Conservation (phyloP, 2,329 filamentous ascomycete genomes). For the Colletotrichum limetticola region DNA sequence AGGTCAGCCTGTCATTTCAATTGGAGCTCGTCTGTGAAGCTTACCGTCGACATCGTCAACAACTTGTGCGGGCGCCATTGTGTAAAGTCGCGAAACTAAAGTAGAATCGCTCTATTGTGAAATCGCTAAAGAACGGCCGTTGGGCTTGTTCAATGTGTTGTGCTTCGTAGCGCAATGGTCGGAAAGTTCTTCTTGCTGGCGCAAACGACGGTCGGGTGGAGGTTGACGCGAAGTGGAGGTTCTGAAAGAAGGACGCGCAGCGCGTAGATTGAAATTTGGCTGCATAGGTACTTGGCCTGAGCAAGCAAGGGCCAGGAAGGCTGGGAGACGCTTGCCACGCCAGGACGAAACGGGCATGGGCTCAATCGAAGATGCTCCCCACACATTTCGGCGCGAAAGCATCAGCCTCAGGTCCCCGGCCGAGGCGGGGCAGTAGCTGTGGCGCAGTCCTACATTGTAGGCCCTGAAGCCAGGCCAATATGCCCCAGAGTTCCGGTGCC, state of each 20-base stretch:
- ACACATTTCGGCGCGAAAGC: conserved; percentile 2
- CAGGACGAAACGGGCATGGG: conserved; percentile 1
- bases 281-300: background rate
- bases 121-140: background rate
- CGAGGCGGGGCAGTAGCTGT: background rate
- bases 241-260: conserved; percentile 19
- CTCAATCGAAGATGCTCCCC: background rate
- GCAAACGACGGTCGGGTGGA: conserved; percentile 16
- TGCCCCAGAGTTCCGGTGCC: background rate
- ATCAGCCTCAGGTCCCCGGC: conserved; percentile 1
- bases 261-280: conserved; percentile 35
- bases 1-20: conserved; percentile 32
- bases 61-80: conserved; percentile 60
- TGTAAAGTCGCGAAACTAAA: background rate
- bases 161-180: background rate
- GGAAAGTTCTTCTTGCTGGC: conserved; percentile 25
- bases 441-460: background rate
- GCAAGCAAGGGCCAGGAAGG: conserved; percentile 17
- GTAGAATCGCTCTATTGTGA: background rate
- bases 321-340: conserved; percentile 10
- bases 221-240: conserved; percentile 28
- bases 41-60: conserved; percentile 62
- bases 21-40: conserved; percentile 6
- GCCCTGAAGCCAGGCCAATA: no score
- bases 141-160: background rate